Base-by-base conservation (phyloP, 352 stramenopile genomes). In the Phytophthora capsici region DNA sequence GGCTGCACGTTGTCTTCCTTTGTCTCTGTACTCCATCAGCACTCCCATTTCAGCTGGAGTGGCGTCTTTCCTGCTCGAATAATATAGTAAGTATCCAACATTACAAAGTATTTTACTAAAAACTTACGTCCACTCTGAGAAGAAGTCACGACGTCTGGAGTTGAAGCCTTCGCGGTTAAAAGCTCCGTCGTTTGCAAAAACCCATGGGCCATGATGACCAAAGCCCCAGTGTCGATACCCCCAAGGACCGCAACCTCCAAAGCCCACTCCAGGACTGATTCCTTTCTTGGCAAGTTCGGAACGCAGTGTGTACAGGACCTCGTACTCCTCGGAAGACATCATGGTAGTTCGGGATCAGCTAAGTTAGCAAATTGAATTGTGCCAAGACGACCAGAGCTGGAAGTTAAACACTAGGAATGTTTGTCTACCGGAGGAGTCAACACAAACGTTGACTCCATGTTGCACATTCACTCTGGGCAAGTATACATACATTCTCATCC, bases 281-380 rank as follows among this genome's bases (percentile, higher is more conserved):
- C 65, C 51, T 34, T 64, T 70, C 59, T 78, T 81, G 61, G 65
- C 58, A 44, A 88, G 68, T 63, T 88, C 79, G 10, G 59, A 73
- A 47, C 74, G 66, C 20, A 88, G 55, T 41, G 84, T 72, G 41
- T 72, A 69, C 55, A 88, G 71, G 41, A 77, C 74, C 47, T 88
- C 77, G 74, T 82, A 77, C 46, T 84, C 51, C 19, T 73, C 66
- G 38, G 66, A 68, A 43, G 70, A 73, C 28, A 61, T 45, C 53
- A 53, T 52, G 28, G 28, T 34, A 12, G 8, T 1, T 34, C 14
- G 28, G 28, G 28, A 32, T 34, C 28, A 34, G 8, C 8, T 34
- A 34, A 10, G 28, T 34, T 34, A 4, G 28, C 28, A 34, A 9
- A 34, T 34, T 34, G 28, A 34, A 34, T 34, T 34, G 9, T 34